Evolutionary conservation across 192 early-diverging fungal species (phyloP).

Genomic region (Coemansia sp.): DNA sequence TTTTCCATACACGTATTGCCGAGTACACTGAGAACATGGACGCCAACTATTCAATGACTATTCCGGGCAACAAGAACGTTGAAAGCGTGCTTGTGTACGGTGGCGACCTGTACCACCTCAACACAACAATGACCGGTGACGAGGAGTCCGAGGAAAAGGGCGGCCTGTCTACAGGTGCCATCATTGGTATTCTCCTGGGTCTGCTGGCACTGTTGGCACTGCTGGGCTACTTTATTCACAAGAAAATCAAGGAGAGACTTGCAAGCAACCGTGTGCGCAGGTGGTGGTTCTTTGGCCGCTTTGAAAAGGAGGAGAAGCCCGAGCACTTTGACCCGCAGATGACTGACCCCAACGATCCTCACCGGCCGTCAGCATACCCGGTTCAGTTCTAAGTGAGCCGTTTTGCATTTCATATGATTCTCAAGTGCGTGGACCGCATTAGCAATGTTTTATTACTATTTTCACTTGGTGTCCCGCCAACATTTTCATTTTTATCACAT

Average conservation of each 20-base stretch:
- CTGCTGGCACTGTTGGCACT: conserved; percentile 15
- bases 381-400: conserved; percentile 10
- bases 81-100: conserved; percentile 17
- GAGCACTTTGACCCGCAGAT: not conserved
- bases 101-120: conserved; percentile 31
- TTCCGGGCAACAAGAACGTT: conserved; percentile 12
- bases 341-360: conserved; percentile 16
- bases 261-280: conserved; percentile 23
- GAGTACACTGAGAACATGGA: conserved; percentile 35
- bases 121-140: not conserved
- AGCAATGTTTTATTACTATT: too few species aligned
- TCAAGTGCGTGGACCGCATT: not conserved
- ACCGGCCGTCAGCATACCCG: conserved; percentile 9
- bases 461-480: not conserved
- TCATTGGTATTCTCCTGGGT: conserved; percentile 14
- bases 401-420: conserved; percentile 3
- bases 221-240: conserved; percentile 12
- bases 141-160: not conserved
- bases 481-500: not conserved
- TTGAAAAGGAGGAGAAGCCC: conserved; percentile 14
- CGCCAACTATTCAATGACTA: conserved; percentile 32
- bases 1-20: conserved; percentile 28
- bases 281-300: conserved; percentile 43
- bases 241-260: conserved; percentile 1
- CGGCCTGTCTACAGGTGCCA: conserved; percentile 12